These are phyloP conservation scores for Phytophthora melonis DNA, from an alignment of 352 stramenopile genomes.

Conservation along the genomic window DNA sequence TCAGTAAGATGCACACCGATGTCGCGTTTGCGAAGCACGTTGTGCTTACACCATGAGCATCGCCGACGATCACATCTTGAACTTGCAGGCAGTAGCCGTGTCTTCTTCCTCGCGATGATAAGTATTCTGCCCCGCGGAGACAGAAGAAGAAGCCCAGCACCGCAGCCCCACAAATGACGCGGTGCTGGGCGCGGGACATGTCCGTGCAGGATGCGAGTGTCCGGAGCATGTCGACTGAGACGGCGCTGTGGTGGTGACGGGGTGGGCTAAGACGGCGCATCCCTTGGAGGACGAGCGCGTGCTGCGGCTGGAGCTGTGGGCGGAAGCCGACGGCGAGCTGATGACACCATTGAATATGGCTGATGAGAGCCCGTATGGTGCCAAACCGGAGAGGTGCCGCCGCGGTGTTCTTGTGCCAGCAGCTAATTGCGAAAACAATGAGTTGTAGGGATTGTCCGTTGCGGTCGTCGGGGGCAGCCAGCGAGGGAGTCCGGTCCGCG, in stretches of 20 bases:
- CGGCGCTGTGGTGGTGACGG: neutral
- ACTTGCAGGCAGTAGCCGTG: neutral
- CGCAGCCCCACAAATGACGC: neutral
- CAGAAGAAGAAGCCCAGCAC: constrained; percentile 1
- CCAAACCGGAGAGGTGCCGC: neutral
- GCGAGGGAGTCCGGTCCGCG: neutral
- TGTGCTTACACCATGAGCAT: neutral
- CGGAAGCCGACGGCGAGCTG: neutral
- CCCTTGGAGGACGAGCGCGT: neutral
- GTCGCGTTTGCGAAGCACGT: neutral
- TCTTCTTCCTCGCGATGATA: too few species aligned
- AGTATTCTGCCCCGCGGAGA: neutral
- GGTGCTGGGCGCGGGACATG: neutral
- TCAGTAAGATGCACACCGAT: neutral
- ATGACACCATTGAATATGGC: neutral
- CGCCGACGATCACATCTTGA: neutral
- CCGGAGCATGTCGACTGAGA: neutral
- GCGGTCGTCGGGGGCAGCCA: neutral
- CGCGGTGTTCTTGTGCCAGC: neutral
- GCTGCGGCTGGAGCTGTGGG: neutral
- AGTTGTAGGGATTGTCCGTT: neutral
- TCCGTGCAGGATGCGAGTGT: neutral
- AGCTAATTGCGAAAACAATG: neutral
- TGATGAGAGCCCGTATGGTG: neutral
- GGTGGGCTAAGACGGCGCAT: neutral